Evolutionary conservation across 164 flowering plant species (phyloP), one percentile per base, ranked within the genome.

Genomic region (Stephania cephalantha): DNA sequence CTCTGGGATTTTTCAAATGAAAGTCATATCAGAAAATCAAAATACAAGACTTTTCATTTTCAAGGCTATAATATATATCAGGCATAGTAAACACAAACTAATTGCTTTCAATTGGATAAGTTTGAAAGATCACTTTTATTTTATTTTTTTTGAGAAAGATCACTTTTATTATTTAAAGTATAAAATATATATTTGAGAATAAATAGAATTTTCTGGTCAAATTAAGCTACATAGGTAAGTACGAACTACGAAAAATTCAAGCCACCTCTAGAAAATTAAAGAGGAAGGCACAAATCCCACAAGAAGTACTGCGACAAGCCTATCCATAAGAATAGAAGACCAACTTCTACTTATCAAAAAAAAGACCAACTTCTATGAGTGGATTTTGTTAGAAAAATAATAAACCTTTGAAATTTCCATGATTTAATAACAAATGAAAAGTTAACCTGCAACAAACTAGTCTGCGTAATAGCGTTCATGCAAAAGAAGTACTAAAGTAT

Each of bases 1-100:
- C 78, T 91, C 97, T 94, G 87, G 46, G 48, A 74, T 68, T 29
- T 46, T 72, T 67, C 48, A 80, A 74, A 78, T 61, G n/a, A 61
- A 17, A 71, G n/a, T 71, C 64, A 73, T 13, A 42, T 5, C 73
- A 64, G 13, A n/a, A 73, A 25, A 15, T 9, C 20, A 29, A 42
- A 31, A 29, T 7, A 22, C 22, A 45, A n/a, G 6, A n/a, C 29
- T 5, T 17, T 20, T 7, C 20, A 61, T 20, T 61, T 61, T 61
- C 66, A 61, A 61, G 25, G 7, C 20, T 61, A 7, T 61, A 20
- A 61, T 61, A 18, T 61, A n/a, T 6, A 61, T 61, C 55, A 50
- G 30, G 0, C 1, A 29, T 9, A 66, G 15, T 9, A 9, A 66
- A 66, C 29, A 29, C 12, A 61, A n/a, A 61, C 66, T 7, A 61